These are phyloP conservation scores for Hordeum marinum DNA, from an alignment of 176 grass and related monocot species.

Conservation along the genomic window DNA sequence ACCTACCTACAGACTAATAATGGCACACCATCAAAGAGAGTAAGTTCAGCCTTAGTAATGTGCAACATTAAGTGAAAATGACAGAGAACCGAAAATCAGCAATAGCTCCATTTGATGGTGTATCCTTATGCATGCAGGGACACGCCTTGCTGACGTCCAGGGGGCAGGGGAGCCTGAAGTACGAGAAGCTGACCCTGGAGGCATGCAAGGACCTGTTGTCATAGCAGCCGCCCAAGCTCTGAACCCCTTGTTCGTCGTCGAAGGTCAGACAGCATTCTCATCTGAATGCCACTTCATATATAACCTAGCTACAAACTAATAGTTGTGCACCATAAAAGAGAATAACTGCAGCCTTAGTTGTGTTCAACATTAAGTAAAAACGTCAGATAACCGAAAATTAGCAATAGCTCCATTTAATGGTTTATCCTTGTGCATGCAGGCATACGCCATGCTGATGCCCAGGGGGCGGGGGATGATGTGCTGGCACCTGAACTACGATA, in stretches of 20 bases:
- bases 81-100: neutral
- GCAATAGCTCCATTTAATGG: neutral
- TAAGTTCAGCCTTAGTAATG: neutral
- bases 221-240: too few species aligned
- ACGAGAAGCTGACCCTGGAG: too few species aligned
- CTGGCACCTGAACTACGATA: constrained; percentile 22
- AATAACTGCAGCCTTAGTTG: neutral
- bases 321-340: neutral
- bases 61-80: neutral
- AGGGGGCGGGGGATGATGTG: constrained; percentile 54
- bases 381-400: too few species aligned
- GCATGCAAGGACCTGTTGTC: too few species aligned
- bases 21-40: neutral
- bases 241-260: too few species aligned
- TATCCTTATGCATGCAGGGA: constrained; percentile 33
- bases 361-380: neutral
- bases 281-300: too few species aligned
- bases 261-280: too few species aligned
- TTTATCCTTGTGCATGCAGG: constrained; percentile 24
- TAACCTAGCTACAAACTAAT: neutral
- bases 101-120: neutral
- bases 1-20: neutral
- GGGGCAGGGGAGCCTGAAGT: constrained; percentile 44
- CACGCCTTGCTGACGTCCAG: constrained; percentile 38
- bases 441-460: constrained; percentile 24